Conservation (phyloP, 306 rosid species). For the Chamaecrista fasciculata region DNA sequence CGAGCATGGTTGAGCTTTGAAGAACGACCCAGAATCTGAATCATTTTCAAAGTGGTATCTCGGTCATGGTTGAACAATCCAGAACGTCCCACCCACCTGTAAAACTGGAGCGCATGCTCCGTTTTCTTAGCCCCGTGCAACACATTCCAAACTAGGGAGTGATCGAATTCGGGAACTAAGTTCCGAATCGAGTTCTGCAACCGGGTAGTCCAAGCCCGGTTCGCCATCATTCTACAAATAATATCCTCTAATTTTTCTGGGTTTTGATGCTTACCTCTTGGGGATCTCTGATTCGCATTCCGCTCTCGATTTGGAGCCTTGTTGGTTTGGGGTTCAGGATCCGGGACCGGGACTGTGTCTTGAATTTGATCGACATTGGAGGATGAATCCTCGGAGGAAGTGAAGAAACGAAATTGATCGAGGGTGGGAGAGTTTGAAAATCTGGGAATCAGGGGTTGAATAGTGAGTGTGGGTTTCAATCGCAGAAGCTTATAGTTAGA, state of each 20-base stretch:
- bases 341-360: not conserved
- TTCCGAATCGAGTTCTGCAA: constrained; percentile 74
- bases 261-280: constrained; percentile 41
- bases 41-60: constrained; percentile 70
- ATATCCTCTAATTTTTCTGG: constrained; percentile 52
- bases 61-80: constrained; percentile 65
- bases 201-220: constrained; percentile 93
- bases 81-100: constrained; percentile 85
- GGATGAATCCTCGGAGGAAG: constrained; percentile 33
- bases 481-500: constrained; percentile 50
- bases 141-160: constrained; percentile 67
- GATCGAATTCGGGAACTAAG: constrained; percentile 63
- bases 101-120: constrained; percentile 81
- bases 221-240: constrained; percentile 73
- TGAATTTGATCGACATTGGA: constrained; percentile 31
- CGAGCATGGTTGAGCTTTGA: constrained; percentile 85
- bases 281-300: constrained; percentile 24
- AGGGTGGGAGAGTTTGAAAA: constrained; percentile 24
- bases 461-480: constrained; percentile 33
- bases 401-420: constrained; percentile 20
- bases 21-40: constrained; percentile 68
- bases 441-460: constrained; percentile 32
- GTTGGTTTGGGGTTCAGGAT: not conserved
- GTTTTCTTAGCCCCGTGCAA: constrained; percentile 58
- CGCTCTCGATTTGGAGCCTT: constrained; percentile 2